Percentiles rank a stretch among this genome's conserved stretches.
phyloP scores from a whole-genome alignment of 768 basidiomycete genomes.

The Trametes elegans region DNA sequence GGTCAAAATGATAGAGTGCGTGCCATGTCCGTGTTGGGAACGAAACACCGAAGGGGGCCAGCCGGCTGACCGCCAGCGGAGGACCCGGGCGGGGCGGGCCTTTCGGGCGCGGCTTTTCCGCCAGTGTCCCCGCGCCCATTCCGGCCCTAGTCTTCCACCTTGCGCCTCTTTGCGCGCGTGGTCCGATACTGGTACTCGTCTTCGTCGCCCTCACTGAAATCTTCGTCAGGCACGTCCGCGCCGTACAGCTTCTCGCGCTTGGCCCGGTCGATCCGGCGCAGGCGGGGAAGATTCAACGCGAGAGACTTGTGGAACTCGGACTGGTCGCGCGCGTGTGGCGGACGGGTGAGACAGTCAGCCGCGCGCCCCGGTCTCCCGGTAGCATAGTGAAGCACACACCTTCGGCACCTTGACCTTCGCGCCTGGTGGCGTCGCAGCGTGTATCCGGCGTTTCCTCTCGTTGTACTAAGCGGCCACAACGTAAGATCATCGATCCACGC shows the following conservation, averaged over 20 bases:
- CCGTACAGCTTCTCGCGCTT: constrained; percentile 45
- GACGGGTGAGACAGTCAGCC: not conserved
- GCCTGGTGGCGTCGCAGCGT: constrained; percentile 42
- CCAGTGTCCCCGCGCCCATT: not conserved
- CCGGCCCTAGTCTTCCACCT: not conserved
- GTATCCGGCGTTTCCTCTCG: constrained; percentile 56
- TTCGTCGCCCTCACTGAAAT: constrained; percentile 49
- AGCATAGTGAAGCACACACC: constrained; percentile 37
- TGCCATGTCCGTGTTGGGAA: not conserved
- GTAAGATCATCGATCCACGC: not conserved
- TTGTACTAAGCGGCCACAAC: constrained; percentile 45
- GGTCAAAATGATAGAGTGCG: not conserved
- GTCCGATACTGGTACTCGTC: constrained; percentile 47
- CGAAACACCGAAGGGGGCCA: not conserved
- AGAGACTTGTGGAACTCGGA: constrained; percentile 70
- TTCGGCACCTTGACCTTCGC: constrained; percentile 54
- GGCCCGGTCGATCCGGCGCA: constrained; percentile 60
- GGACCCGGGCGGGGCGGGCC: too few species aligned
- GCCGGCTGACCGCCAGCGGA: too few species aligned
- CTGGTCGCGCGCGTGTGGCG: constrained; percentile 38
- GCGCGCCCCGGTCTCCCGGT: not conserved
- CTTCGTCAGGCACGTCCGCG: constrained; percentile 38
- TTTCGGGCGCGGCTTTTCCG: not conserved
- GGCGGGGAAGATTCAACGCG: constrained; percentile 49
- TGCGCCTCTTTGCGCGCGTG: constrained; percentile 28